A percentile compares a stretch with the other conserved stretches of the same genome.
phyloP scores from a whole-genome alignment of 139 green algal species.

The Volvox africanus region DNA sequence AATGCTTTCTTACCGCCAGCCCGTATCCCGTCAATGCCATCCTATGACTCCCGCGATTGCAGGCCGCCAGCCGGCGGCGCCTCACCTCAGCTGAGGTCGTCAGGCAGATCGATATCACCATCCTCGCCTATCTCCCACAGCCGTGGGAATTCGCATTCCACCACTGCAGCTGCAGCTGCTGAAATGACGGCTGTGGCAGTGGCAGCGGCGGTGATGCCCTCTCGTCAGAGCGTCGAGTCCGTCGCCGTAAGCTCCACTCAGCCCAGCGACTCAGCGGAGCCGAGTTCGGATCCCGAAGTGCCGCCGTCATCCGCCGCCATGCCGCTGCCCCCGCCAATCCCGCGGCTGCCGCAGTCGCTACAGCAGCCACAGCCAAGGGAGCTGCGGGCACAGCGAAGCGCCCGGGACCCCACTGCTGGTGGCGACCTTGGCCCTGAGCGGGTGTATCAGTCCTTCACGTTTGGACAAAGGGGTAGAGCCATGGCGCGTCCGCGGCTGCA shows the following conservation, averaged over 20 bases:
- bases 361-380: neutral
- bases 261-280: neutral
- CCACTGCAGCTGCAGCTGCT: neutral
- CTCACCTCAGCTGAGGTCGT: neutral
- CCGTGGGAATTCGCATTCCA: neutral
- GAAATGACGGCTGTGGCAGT: neutral
- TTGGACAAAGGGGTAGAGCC: neutral
- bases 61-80: neutral
- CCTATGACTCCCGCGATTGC: neutral
- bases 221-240: neutral
- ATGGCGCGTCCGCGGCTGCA: slow-evolving; percentile 15
- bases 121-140: neutral
- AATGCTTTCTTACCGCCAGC: too few species aligned
- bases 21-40: neutral
- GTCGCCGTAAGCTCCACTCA: neutral
- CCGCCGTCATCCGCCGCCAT: neutral
- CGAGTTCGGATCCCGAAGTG: neutral
- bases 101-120: neutral
- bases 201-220: neutral
- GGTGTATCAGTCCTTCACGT: slow-evolving; percentile 18
- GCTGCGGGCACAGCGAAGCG: slow-evolving; percentile 7
- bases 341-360: neutral
- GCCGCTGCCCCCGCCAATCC: neutral
- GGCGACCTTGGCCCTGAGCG: neutral
- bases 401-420: neutral